Conservation (phyloP, 768 basidiomycete species). For the Phylloporus rhodoxanthus region DNA sequence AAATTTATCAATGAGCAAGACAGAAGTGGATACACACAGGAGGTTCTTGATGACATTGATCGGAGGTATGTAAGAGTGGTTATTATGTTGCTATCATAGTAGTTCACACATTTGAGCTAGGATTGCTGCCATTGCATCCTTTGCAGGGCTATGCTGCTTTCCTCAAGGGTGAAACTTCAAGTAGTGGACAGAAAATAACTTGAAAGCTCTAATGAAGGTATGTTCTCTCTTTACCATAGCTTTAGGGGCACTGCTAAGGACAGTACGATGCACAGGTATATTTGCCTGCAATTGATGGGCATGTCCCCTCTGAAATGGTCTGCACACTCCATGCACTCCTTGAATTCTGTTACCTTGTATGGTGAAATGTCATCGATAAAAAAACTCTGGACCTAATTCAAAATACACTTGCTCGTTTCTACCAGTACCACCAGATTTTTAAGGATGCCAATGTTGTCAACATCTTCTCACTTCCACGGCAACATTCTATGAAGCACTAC, state of each 20-base stretch:
- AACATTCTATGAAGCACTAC: constrained; percentile 32
- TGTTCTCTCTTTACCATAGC: too few relatives aligned
- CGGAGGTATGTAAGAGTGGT: constrained; percentile 9
- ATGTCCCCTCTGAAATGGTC: constrained; percentile 18
- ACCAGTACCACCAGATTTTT: constrained; percentile 19
- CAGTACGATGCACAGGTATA: constrained; percentile 16
- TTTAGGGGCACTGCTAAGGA: too few relatives aligned
- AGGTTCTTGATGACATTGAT: constrained; percentile 29
- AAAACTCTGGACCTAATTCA: constrained; percentile 14
- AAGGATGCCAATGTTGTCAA: constrained; percentile 7
- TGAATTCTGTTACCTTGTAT: constrained; percentile 32
- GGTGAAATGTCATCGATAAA: constrained; percentile 13
- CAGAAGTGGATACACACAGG: neutral
- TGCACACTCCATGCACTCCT: constrained; percentile 15
- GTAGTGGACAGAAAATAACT: neutral
- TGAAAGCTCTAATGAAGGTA: neutral
- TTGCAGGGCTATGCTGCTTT: constrained; percentile 26
- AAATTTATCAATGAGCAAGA: neutral
- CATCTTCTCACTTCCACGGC: constrained; percentile 24
- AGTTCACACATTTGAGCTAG: constrained; percentile 25
- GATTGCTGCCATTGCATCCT: constrained; percentile 25
- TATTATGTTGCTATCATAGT: neutral
- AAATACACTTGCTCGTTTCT: constrained; percentile 13
- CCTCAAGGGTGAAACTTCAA: constrained; percentile 16
- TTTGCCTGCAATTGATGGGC: constrained; percentile 22